phyloP scores from a whole-genome alignment of 2,329 filamentous ascomycete genomes.

The Teratosphaeria zuluensis region DNA sequence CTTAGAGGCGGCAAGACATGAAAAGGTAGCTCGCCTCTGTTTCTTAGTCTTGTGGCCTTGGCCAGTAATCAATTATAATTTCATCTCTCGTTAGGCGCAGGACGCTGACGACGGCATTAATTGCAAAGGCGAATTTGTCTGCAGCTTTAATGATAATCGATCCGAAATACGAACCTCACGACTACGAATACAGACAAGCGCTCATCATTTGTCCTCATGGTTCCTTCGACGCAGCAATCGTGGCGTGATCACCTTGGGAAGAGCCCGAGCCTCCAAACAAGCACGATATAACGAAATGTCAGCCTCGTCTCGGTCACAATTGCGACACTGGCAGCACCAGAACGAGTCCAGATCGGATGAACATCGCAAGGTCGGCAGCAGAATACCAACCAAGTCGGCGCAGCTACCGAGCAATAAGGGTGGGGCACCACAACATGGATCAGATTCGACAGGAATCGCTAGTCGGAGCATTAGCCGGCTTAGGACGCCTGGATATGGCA shows the following conservation, averaged over 20 bases:
- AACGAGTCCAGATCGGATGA: not conserved
- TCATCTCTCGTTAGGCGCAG: conserved; percentile 9
- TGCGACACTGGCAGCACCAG: conserved; percentile 2
- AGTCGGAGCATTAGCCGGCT: conserved; percentile 10
- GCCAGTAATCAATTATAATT: not conserved
- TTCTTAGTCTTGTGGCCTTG: conserved; percentile 2
- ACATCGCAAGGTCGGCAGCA: conserved; percentile 9
- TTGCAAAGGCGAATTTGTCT: conserved; percentile 2
- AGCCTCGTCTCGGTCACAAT: conserved; percentile 7
- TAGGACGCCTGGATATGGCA: conserved; percentile 6
- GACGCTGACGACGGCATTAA: conserved; percentile 12
- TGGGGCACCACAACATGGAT: conserved; percentile 16
- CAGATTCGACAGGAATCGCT: conserved; percentile 17
- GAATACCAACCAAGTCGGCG: conserved; percentile 14
- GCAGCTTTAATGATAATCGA: not conserved
- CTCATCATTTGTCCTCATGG: conserved; percentile 7
- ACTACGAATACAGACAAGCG: not conserved
- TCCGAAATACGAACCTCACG: conserved; percentile 5
- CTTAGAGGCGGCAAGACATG: not conserved
- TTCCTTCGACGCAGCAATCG: not conserved
- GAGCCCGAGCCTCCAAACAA: not conserved
- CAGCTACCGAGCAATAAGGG: conserved; percentile 4
- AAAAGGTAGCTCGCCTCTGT: conserved; percentile 1
- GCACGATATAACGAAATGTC: conserved; percentile 9
- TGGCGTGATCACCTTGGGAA: not conserved